Base-by-base conservation (phyloP, 345 rosid genomes). In the Gossypium arboreum region DNA sequence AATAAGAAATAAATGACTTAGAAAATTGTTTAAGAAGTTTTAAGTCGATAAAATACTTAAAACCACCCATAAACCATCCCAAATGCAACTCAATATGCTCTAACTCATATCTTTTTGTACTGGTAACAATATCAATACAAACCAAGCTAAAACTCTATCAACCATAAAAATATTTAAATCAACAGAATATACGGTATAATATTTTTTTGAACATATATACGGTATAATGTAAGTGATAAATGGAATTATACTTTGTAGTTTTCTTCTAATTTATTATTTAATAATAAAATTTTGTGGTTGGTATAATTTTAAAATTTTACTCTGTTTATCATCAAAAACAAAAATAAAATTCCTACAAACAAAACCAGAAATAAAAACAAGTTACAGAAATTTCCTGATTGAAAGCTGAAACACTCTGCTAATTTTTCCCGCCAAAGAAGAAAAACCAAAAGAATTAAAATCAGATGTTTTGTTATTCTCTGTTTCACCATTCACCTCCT, bases 401-500 rank as follows among this genome's bases (percentile, higher is more conserved):
- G 50, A 50, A 25, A 4, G 16, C 27, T 69, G 59, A 9, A 27
- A 16, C 24, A 51, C 22, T 15, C 59, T 29, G 59, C 25, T 9
- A 25, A 4, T 15, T 61, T 61, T 73, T 29, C 69, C 76, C 69
- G 59, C 76, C 75, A 48, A 61, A 48, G 47, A 60, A n/a, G 34
- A 22, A 75, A 71, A 73, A 66, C 27, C 48, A 59, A 73, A 73
- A 3, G 24, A 55, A 16, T 3, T 16, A 11, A 34, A 55, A 62
- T 20, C 79, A 78, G 45, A 85, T 85, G 88, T 80, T 78, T 22
- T 51, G 75, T 75, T 68, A 55, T 68, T 73, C 83, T 60, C 67
- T 63, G 55, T 64, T 76, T 67, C 81, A 34, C 20, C 2, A 64
- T 15, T 39, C 77, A 1, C 77, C 79, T 51, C 74, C 75, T 68